Base-by-base conservation (phyloP, 129 eudicot genomes). In the Tagetes patula region DNA sequence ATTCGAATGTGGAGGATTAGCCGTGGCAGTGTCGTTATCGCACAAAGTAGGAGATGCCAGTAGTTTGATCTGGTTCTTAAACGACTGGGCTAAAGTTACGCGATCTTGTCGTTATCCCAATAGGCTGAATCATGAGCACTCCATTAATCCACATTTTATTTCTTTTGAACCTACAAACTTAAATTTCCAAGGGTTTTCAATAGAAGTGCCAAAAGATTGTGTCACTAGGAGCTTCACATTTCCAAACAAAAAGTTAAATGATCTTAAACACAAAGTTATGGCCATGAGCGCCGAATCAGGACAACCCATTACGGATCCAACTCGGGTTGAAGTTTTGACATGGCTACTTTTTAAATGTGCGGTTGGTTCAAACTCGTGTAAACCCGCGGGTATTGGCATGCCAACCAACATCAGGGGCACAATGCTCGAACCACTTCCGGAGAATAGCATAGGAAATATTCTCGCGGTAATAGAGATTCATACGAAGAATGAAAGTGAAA, bases 301-400 rank as follows among this genome's bases (percentile, higher is more conserved):
- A 11, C 64, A 58, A 31, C 64, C 64, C 6, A 12, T 61, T 2
- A 37, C 45, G 0, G 8, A 61, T 30, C 67, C 45, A 0, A 61
- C 67, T 61, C 43, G 67, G 0, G 45, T 61, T 0, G 67, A 61
- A 12, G 67, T 36, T 11, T 61, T 61, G 31, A 61, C 43, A 8
- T 61, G 67, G 67, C 42, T 61, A 5, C 45, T 61, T 12, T 61
- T 36, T 13, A 61, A 61, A 61, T 61, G 43, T 36, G 67, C 67
- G 0, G 67, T 61, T 27, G 45, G 43, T 34, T 11, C 67, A 34
- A 3, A 27, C 20, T 12, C 43, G 2, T 61, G 36, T 33, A 36
- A 37, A 5, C 67, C 67, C 20, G 36, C 43, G 3, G 45, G 43
- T 1, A 13, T 61, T 37, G 12, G 8, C 9, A 2, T 34, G 12